Conservation (phyloP, 2,329 filamentous ascomycete species). For the Arthrinium phaeospermum region DNA sequence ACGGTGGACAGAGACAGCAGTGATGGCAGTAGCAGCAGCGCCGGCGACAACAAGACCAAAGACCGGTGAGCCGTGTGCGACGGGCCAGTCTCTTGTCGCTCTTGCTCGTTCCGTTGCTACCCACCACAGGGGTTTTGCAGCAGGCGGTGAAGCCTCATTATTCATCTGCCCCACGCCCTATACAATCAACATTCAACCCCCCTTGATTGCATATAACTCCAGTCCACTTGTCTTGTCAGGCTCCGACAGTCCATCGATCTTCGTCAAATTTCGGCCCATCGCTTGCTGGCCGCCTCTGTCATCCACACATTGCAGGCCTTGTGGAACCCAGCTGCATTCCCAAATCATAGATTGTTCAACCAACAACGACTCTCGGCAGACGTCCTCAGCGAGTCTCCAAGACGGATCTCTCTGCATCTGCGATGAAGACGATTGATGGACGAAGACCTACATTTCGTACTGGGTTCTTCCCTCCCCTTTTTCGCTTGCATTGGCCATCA, state of each 20-base stretch:
- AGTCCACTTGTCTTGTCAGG: conserved; percentile 4
- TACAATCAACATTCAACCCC: not conserved
- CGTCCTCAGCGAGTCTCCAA: not conserved
- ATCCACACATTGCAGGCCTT: conserved; percentile 11
- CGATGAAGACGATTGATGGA: not conserved
- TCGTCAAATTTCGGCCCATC: conserved; percentile 17
- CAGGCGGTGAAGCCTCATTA: conserved; percentile 15
- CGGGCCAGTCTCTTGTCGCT: conserved; percentile 7
- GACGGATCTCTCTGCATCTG: not conserved
- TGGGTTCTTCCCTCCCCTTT: not conserved
- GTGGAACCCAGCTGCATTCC: conserved; percentile 8
- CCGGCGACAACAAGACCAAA: conserved; percentile 25
- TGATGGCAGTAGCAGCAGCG: conserved; percentile 23
- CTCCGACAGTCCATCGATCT: conserved; percentile 8
- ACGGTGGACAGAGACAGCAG: conserved; percentile 57
- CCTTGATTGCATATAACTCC: conserved; percentile 17
- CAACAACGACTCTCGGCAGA: conserved; percentile 3
- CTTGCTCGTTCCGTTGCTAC: not conserved
- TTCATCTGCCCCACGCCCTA: conserved; percentile 12
- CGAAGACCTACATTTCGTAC: not conserved
- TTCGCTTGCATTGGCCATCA: not conserved
- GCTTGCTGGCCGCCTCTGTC: conserved; percentile 9
- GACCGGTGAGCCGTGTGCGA: conserved; percentile 28
- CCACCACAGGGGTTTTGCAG: conserved; percentile 8
- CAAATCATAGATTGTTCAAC: conserved; percentile 6